phyloP scores from a whole-genome alignment of 768 basidiomycete species.

The Leccinum subgranulosum region DNA sequence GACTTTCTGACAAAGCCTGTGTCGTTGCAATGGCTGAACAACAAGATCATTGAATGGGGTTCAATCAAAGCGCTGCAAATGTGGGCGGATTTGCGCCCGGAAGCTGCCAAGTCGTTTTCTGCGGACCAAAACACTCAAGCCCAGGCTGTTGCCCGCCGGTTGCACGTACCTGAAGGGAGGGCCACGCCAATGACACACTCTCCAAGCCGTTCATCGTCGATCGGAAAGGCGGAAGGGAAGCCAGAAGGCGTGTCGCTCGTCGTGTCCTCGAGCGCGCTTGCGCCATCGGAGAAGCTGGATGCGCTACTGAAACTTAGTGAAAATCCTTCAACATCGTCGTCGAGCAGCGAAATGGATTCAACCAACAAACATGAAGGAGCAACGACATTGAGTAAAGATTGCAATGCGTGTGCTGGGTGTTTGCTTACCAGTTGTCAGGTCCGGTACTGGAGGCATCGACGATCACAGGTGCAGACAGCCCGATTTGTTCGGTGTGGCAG shows the following conservation, averaged over 20 bases:
- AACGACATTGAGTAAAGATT: slow-evolving; percentile 24
- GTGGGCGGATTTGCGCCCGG: slow-evolving; percentile 82
- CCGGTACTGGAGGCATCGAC: slow-evolving; percentile 18
- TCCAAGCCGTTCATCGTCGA: slow-evolving; percentile 39
- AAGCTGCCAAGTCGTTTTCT: slow-evolving; percentile 46
- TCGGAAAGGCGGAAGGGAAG: slow-evolving; percentile 22
- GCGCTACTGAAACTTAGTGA: slow-evolving; percentile 23
- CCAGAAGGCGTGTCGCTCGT: slow-evolving; percentile 17
- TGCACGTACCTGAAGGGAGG: slow-evolving; percentile 49
- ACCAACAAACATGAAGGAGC: slow-evolving; percentile 20
- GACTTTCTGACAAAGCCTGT: slow-evolving; percentile 99
- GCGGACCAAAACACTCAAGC: slow-evolving; percentile 47
- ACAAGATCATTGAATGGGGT: slow-evolving; percentile 99
- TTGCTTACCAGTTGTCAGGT: slow-evolving; percentile 19
- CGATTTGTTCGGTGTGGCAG: slow-evolving; percentile 1
- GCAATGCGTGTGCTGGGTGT: neutral
- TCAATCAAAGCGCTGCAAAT: slow-evolving; percentile 93
- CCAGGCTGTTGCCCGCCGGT: slow-evolving; percentile 42
- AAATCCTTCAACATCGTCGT: slow-evolving; percentile 16
- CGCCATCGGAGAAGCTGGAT: slow-evolving; percentile 23
- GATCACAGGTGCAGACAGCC: slow-evolving; percentile 16
- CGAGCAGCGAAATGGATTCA: neutral
- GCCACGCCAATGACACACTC: slow-evolving; percentile 34
- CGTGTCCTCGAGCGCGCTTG: slow-evolving; percentile 14
- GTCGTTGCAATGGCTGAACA: slow-evolving; percentile 90